phyloP scores from a whole-genome alignment of 495 filamentous ascomycete species.

The Bryoglossum gracile region DNA sequence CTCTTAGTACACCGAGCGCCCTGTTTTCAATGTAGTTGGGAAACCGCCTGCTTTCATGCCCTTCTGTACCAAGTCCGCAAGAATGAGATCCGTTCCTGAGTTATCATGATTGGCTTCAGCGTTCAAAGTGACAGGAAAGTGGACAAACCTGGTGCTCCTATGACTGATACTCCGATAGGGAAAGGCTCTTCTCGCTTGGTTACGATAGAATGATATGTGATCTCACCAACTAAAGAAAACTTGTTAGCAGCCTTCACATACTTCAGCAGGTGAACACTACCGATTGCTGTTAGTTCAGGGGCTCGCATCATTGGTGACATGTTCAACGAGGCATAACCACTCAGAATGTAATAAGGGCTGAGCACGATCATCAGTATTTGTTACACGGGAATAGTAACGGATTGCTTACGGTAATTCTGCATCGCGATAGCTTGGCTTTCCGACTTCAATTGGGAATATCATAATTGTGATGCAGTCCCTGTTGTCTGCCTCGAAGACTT shows the following conservation, averaged over 20 bases:
- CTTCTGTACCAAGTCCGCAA: conserved; percentile 5
- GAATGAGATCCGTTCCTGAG: conserved; percentile 7
- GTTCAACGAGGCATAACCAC: conserved; percentile 7
- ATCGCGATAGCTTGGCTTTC: conserved; percentile 4
- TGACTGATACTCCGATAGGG: conserved; percentile 5
- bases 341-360: background rate
- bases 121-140: background rate
- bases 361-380: background rate
- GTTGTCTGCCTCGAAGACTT: conserved; percentile 1
- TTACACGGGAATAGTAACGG: background rate
- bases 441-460: conserved; percentile 4
- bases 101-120: background rate
- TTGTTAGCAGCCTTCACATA: background rate
- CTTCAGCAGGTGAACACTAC: background rate
- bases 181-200: conserved; percentile 5
- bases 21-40: background rate
- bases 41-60: conserved; percentile 5
- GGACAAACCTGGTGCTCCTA: conserved; percentile 4
- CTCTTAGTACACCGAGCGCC: too few species aligned
- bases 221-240: conserved; percentile 5
- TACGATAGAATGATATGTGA: conserved; percentile 4
- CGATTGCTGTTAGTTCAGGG: conserved; percentile 1
- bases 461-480: conserved; percentile 2
- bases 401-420: background rate
- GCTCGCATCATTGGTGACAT: conserved; percentile 13